Base-by-base conservation (phyloP, 169 alveolate species). In the Babesia divergens region DNA sequence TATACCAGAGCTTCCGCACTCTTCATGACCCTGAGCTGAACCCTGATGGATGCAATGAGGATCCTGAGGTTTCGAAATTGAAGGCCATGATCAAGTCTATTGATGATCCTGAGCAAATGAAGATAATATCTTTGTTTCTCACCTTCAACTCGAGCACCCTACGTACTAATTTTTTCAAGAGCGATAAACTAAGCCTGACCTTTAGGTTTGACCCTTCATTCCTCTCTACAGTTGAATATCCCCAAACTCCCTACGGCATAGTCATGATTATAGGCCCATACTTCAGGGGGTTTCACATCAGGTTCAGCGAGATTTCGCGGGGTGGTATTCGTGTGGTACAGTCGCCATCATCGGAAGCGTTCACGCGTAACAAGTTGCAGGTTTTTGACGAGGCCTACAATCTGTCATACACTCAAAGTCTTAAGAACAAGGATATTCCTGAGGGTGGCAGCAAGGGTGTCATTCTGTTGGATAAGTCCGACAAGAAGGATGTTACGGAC, bases 381-480 rank as follows among this genome's bases (percentile, higher is more conserved):
- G 70, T 87, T 3, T 83, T 91, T 68, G 95, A 89, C 50, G 95
- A 91, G 84, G 92, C 91, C 32, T 91, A 89, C 72, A 91, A 89
- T 58, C 83, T 91, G 35, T 84, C 93, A 14, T 74, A 64, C 65
- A 91, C 95, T 4, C 95, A 91, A 56, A 89, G 90, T 59, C 75
- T 84, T 47, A 91, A 91, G 74, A 91, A 91, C 67, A 91, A 91
- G 49, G 95, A 91, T 51, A 85, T 91, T 0, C 91, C 95, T 0
- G 95, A 91, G 58, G 95, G 95, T 6, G 95, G 95, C 1, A 71
- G 90, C 55, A 91, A 91, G 74, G 95, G 95, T 13, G 91, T 89
- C 24, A 86, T 91, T 16, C 84, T 91, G 38, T 83, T 91, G 65
- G 84, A 86, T 74, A 55, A 56, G 44, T 46, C 82, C 22, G 44